Evolutionary conservation across 202 grass and related monocot genomes (phyloP), one percentile per base, ranked within the genome.

Genomic region (Carex arenaria): DNA sequence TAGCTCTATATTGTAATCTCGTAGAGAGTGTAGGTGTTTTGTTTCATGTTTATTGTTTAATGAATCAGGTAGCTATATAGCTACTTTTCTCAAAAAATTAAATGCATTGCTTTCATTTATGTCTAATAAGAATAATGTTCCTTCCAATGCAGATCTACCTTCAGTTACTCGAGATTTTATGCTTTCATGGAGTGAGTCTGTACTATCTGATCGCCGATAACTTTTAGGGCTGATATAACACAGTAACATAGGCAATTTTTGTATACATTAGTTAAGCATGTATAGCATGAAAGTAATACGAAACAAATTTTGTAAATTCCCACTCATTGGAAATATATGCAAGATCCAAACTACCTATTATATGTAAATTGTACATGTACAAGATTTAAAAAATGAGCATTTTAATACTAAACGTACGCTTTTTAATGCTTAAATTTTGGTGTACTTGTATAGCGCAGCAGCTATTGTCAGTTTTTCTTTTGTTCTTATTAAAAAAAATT

Each of bases 131-230:
- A 34, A 23, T 72, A 18, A 19, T 26, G 10, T 45, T 85, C 73
- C 51, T 72, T 2, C 22, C 23, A 68, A 60, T 89, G 87, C 86
- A 98, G 95, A 98, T 80, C 88, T 98, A 38, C 95, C 95, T 18
- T 87, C 89, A 0, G 86, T 91, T 4, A 90, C 92, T 5, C 87
- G 86, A 2, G 95, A 98, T 79, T 93, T 98, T 47, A 93, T 98
- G 89, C 95, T 98, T 85, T 88, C 87, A 13, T 98, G 95, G 95
- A 95, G 85, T 2, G 95, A 98, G 10, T 93, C 90, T 2, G 18
- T 98, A 67, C 86, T 98, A 18, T 98, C 95, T 10, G 93, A 98
- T 80, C 90, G 95, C 54, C 67, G 64, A 85, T 88, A 97, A 66
- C 75, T 83, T 15, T 69, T 80, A 84, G 7, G 31, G 26, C 13